phyloP scores from a whole-genome alignment of 2,329 filamentous ascomycete species.

The Aureobasidium sp. region DNA sequence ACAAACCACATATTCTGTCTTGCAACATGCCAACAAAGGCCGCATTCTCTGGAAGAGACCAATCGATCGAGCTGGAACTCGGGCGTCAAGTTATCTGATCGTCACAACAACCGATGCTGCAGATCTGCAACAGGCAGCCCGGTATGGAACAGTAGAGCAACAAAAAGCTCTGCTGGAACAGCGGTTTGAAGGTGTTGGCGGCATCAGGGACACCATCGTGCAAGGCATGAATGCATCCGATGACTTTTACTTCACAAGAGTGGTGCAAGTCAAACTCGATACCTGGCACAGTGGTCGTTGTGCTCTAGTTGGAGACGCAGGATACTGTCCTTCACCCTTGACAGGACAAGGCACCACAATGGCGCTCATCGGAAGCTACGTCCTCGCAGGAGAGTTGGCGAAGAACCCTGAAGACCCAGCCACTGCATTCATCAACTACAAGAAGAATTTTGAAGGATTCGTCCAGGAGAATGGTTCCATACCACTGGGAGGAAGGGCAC shows the following conservation, averaged over 20 bases:
- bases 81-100: constrained; percentile 15
- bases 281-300: constrained; percentile 27
- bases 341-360: constrained; percentile 25
- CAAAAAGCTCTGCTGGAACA: constrained; percentile 10
- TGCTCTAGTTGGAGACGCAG: constrained; percentile 32
- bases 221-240: constrained; percentile 30
- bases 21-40: constrained; percentile 15
- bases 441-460: constrained; percentile 16
- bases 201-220: constrained; percentile 20
- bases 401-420: constrained; percentile 16
- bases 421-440: constrained; percentile 19
- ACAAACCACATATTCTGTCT: constrained; percentile 10
- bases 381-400: constrained; percentile 30
- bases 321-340: constrained; percentile 28
- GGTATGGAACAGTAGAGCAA: neutral
- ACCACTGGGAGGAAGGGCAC: constrained; percentile 20
- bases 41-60: constrained; percentile 18
- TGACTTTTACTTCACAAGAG: constrained; percentile 38
- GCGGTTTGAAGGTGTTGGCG: constrained; percentile 9
- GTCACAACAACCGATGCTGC: constrained; percentile 8
- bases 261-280: constrained; percentile 31
- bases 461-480: constrained; percentile 21
- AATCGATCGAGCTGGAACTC: constrained; percentile 5
- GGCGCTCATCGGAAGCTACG: constrained; percentile 31
- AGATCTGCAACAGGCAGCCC: neutral